Base-by-base conservation (phyloP, 1,284 basidiomycete genomes). In the Cerioporus squamosus region DNA sequence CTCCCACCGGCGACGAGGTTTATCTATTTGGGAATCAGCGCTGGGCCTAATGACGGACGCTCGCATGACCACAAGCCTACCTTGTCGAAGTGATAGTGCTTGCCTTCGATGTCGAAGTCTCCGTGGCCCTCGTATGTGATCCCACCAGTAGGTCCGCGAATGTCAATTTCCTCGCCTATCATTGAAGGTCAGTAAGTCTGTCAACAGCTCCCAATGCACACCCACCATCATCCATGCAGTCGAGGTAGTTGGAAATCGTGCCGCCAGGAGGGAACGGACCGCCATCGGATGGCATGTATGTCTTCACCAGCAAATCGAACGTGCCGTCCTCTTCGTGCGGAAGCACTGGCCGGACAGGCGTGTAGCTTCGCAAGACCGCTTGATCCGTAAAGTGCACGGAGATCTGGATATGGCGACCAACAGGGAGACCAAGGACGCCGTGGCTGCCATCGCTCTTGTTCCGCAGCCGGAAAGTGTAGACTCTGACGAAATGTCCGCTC, bases 251-350 rank as follows among this genome's bases (percentile, higher is more conserved):
- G 3, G 65, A 66, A 15, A 68, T 52, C 1, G 67, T 65, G 5
- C 68, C 68, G 1, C 68, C 68, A 14, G 66, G 66, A 12, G 63
- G 61, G 53, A 61, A 59, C 15, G 54, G 46, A n/a, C 44, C 59
- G 18, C 44, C 55, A 5, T 61, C 60, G 1, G 54, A 45, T 1
- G 67, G 65, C 26, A 66, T 49, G 51, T 68, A 68, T 39, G 68
- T 66, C 63, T 70, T 68, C 12, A 70, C 66, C 14, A 68, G 62
- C 46, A 70, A 53, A 26, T 68, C 63, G 49, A 70, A 67, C 20
- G 67, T 66, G 9, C 67, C 68, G 17, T 68, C 63, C 15, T 70
- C 68, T 31, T 70, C 68, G 1, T 45, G 10, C 2, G 64, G 62
- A 1, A 70, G 57, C 8, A 70, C 61, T 9, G 68, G 68, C 2